phyloP scores from a whole-genome alignment of 352 stramenopile species.

The Phytopythium kandeliae region DNA sequence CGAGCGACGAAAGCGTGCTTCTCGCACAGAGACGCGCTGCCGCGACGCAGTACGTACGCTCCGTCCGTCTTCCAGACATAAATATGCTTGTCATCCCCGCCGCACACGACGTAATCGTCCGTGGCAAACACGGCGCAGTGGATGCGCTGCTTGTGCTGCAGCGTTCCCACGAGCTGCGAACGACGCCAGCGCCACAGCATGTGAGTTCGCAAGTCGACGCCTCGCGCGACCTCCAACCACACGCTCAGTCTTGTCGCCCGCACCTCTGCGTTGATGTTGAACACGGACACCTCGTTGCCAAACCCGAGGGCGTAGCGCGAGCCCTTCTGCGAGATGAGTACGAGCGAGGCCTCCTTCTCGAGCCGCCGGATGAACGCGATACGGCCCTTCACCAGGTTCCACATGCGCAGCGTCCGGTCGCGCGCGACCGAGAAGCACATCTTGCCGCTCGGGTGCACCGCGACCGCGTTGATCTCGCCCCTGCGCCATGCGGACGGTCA shows the following conservation, averaged over 20 bases:
- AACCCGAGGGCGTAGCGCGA: constrained; percentile 68
- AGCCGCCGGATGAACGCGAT: constrained; percentile 85
- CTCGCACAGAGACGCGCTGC: too few relatives aligned
- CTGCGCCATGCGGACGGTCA: constrained; percentile 14
- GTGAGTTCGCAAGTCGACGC: too few relatives aligned
- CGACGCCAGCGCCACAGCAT: too few relatives aligned
- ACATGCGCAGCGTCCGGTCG: constrained; percentile 86
- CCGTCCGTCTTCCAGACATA: constrained; percentile 75
- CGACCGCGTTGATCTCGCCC: constrained; percentile 77
- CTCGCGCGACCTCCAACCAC: too few relatives aligned
- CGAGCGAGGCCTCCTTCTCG: constrained; percentile 71
- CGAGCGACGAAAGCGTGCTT: too few relatives aligned
- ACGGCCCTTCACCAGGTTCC: constrained; percentile 87
- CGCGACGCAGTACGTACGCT: constrained; percentile 35
- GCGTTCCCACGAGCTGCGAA: constrained; percentile 43
- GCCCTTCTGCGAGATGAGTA: constrained; percentile 73
- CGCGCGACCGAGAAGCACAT: constrained; percentile 80
- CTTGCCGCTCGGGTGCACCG: constrained; percentile 86
- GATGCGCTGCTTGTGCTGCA: constrained; percentile 74
- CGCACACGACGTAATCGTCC: constrained; percentile 71
- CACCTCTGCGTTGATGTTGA: constrained; percentile 77
- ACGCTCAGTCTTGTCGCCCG: too few relatives aligned
- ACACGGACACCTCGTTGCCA: constrained; percentile 69
- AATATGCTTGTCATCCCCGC: constrained; percentile 76
- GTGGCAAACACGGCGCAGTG: constrained; percentile 68